A percentile compares a stretch with the other conserved stretches of the same genome.
phyloP scores from a whole-genome alignment of 495 filamentous ascomycete species.

The Penicillium paradoxum region DNA sequence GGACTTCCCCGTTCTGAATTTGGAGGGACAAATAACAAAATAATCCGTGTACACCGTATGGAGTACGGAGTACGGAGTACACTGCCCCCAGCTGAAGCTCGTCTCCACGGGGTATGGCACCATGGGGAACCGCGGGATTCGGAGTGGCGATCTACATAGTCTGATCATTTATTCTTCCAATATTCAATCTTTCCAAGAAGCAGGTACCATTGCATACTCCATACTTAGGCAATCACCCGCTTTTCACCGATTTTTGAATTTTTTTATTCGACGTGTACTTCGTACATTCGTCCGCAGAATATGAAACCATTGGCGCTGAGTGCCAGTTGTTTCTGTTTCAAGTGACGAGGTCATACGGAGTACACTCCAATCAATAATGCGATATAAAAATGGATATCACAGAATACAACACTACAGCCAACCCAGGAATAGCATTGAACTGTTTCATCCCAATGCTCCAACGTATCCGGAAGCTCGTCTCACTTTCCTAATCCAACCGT shows the following conservation, averaged over 20 bases:
- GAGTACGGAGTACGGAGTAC: too few relatives aligned
- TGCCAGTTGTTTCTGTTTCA: slow-evolving; percentile 3
- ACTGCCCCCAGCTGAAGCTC: too few relatives aligned
- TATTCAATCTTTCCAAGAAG: slow-evolving; percentile 5
- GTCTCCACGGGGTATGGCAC: slow-evolving; percentile 8
- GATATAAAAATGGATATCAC: too few relatives aligned
- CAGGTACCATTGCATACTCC: slow-evolving; percentile 21
- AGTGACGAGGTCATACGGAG: background rate
- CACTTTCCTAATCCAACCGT: background rate
- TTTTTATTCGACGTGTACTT: background rate
- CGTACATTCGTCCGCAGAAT: background rate
- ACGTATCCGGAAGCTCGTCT: background rate
- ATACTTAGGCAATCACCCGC: slow-evolving; percentile 16
- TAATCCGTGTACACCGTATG: too few relatives aligned
- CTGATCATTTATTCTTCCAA: background rate
- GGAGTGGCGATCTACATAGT: slow-evolving; percentile 1
- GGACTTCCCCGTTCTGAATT: background rate
- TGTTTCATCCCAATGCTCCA: background rate
- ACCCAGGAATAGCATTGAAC: too few relatives aligned
- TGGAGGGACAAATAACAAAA: too few relatives aligned
- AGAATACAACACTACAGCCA: too few relatives aligned
- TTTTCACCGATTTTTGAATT: slow-evolving; percentile 22
- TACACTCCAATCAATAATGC: background rate
- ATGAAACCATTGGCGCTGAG: background rate
- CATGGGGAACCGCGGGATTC: background rate